Conservation (phyloP, 2,329 filamentous ascomycete species). For the Beauveria asiatica region DNA sequence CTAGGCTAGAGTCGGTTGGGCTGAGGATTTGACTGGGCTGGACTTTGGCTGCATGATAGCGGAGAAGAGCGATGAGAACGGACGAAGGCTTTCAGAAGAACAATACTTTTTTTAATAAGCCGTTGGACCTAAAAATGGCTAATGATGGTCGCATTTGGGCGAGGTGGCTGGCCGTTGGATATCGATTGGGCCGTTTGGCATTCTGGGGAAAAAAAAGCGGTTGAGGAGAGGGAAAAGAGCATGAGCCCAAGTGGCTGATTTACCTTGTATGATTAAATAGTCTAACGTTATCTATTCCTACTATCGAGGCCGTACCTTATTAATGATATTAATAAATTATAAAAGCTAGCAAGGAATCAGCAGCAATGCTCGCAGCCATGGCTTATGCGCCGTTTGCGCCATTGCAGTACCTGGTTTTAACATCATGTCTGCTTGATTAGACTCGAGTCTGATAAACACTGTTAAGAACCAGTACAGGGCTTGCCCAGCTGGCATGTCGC, state of each 20-base stretch:
- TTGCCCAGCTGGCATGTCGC: not conserved
- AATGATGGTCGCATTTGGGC: not conserved
- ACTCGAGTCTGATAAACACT: not conserved
- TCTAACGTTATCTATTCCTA: no score
- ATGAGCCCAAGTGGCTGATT: not conserved
- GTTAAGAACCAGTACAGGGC: not conserved
- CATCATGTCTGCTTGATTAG: not conserved
- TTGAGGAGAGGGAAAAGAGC: not conserved
- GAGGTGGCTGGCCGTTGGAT: not conserved
- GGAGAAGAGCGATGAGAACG: not conserved
- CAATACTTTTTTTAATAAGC: not conserved
- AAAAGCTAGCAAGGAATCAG: not conserved
- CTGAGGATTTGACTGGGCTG: not conserved
- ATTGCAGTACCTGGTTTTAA: not conserved
- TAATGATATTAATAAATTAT: not conserved
- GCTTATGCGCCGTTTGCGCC: not conserved
- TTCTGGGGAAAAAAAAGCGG: not conserved
- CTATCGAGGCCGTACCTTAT: not conserved
- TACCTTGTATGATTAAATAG: not conserved
- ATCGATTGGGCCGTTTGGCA: not conserved
- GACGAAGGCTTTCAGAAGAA: not conserved
- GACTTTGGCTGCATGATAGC: constrained; percentile 1
- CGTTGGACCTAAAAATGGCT: not conserved
- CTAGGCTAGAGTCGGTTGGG: not conserved
- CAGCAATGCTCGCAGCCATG: not conserved